Evolutionary conservation across 2,329 filamentous ascomycete genomes (phyloP).

Genomic region (Plectosphaerella sp.): DNA sequence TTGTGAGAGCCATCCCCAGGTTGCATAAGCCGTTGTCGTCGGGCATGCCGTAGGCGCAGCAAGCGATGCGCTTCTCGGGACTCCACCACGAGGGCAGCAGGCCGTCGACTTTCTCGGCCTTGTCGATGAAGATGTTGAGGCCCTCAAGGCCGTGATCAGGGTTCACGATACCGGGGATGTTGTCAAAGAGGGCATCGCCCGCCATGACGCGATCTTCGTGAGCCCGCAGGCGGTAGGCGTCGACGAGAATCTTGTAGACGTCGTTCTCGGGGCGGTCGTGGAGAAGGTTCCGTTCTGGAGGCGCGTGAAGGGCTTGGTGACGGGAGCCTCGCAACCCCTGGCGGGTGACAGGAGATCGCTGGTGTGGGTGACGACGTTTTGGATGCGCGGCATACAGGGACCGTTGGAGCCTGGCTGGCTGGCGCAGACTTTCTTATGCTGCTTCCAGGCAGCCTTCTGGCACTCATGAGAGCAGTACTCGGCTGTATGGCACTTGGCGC

Average conservation of each 20-base stretch:
- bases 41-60: no score
- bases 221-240: conserved; percentile 42
- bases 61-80: no score
- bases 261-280: conserved; percentile 37
- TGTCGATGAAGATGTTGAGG: no score
- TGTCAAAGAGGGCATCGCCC: conserved; percentile 18
- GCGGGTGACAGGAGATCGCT: conserved; percentile 11
- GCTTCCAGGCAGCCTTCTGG: conserved; percentile 46
- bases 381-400: no score
- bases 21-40: no score
- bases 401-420: no score
- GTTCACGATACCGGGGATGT: conserved; percentile 19
- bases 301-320: conserved; percentile 32
- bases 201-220: conserved; percentile 27
- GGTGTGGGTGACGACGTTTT: no score
- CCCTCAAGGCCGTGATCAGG: no score
- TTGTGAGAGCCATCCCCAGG: no score
- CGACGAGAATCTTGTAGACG: conserved; percentile 40
- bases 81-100: no score
- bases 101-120: no score
- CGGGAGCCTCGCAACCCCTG: conserved; percentile 21
- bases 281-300: conserved; percentile 35
- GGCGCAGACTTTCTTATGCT: conserved; percentile 39
- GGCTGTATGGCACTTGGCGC: conserved; percentile 40
- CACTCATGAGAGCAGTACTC: conserved; percentile 48